phyloP scores from a whole-genome alignment of 2,329 filamentous ascomycete genomes.

The Pseudocercospora ulei region DNA sequence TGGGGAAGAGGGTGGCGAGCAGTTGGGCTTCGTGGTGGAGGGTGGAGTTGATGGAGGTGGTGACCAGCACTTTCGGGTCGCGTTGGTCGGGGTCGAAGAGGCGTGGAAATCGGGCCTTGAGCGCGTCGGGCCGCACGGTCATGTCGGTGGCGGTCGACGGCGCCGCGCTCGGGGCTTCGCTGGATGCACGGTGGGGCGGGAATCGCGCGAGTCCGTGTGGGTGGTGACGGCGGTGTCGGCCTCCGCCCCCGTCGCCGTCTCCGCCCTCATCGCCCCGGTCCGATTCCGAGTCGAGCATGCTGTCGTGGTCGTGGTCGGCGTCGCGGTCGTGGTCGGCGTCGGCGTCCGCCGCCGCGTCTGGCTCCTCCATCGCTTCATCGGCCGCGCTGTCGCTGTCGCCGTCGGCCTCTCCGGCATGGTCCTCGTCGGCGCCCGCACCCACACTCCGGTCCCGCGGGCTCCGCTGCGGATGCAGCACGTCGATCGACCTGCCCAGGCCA shows the following conservation, averaged over 20 bases:
- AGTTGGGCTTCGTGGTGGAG: conserved; percentile 74
- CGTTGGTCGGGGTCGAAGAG: conserved; percentile 48
- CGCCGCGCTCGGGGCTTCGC: conserved; percentile 41
- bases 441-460: conserved; percentile 38
- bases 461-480: conserved; percentile 41
- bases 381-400: conserved; percentile 14
- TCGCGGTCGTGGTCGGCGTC: conserved; percentile 28
- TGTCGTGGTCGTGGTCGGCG: conserved; percentile 53
- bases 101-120: conserved; percentile 52
- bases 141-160: conserved; percentile 51
- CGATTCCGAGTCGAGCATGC: conserved; percentile 56
- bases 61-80: conserved; percentile 78
- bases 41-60: conserved; percentile 78
- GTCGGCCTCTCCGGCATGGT: conserved; percentile 15
- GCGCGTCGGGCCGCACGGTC: conserved; percentile 51
- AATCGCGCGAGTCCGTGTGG: conserved; percentile 20
- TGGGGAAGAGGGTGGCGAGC: conserved; percentile 72
- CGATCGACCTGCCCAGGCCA: conserved; percentile 37
- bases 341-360: conserved; percentile 26
- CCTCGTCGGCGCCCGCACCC: conserved; percentile 19
- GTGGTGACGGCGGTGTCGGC: neutral
- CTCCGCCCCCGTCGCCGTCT: conserved; percentile 31
- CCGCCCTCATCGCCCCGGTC: conserved; percentile 44
- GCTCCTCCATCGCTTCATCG: conserved; percentile 7
- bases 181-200: conserved; percentile 29